Percentiles rank a stretch among this genome's conserved stretches.
Evolutionary conservation across 2,329 filamentous ascomycete genomes (phyloP).

Genomic region (Tolypocladium paradoxum): DNA sequence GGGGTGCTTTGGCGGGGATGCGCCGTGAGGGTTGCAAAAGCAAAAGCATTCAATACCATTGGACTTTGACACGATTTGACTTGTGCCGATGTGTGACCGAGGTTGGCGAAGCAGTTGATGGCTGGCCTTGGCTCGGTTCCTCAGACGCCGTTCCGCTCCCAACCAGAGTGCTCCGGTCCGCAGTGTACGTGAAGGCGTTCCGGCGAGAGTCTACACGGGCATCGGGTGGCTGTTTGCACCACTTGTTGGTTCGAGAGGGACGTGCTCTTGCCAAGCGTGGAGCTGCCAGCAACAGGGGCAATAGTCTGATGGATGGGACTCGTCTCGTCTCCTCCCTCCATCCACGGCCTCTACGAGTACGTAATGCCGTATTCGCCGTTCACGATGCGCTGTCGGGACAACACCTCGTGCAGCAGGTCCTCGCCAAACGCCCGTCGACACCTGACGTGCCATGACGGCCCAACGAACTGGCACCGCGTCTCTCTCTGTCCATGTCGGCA

Average conservation of each 20-base stretch:
- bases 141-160: too few relatives aligned
- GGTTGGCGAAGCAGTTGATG: not conserved
- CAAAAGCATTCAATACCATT: not conserved
- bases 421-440: not conserved
- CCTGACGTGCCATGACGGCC: not conserved
- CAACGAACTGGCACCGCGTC: too few relatives aligned
- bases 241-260: too few relatives aligned
- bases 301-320: not conserved
- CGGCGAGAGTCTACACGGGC: not conserved
- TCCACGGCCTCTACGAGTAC: not conserved
- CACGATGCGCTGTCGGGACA: not conserved
- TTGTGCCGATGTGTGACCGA: not conserved
- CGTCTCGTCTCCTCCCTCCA: not conserved
- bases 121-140: not conserved
- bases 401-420: too few relatives aligned
- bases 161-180: too few relatives aligned
- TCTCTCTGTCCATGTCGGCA: too few relatives aligned
- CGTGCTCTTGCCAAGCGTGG: not conserved
- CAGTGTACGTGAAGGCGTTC: too few relatives aligned
- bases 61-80: too few relatives aligned
- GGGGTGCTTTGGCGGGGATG: not conserved
- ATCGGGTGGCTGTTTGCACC: too few relatives aligned
- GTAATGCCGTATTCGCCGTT: not conserved
- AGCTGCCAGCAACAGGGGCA: not conserved
- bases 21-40: not conserved